Percentiles rank a stretch among this genome's conserved stretches.
These are phyloP conservation scores for Solanum chiquidenum DNA, from an alignment of 257 asterid genomes.

Conservation along the genomic window DNA sequence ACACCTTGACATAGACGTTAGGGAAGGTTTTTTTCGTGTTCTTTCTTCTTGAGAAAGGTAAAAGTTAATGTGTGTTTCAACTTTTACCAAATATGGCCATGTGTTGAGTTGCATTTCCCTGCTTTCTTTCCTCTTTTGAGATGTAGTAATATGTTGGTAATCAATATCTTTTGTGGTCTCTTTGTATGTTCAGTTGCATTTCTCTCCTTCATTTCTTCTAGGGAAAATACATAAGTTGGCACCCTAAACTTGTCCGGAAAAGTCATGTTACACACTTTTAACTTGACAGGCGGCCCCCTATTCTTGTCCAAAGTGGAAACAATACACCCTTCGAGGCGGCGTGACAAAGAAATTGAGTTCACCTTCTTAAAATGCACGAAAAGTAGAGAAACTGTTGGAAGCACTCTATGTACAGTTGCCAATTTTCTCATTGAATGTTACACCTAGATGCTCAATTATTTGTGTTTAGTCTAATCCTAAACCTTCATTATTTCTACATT, in stretches of 20 bases:
- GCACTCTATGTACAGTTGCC: not conserved
- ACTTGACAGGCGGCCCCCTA: not conserved
- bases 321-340: not conserved
- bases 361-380: not conserved
- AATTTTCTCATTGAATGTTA: not conserved
- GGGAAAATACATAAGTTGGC: not conserved
- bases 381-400: not conserved
- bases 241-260: not conserved
- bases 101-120: not conserved
- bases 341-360: not conserved
- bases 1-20: not conserved
- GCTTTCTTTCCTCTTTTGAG: not conserved
- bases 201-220: not conserved
- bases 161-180: not conserved
- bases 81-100: not conserved
- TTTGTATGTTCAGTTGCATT: not conserved
- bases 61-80: not conserved
- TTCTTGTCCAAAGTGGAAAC: not conserved
- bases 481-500: not conserved
- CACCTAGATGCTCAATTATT: not conserved
- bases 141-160: not conserved
- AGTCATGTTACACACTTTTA: not conserved
- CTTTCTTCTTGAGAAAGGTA: not conserved
- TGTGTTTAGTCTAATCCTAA: not conserved
- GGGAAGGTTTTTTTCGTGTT: not conserved